A percentile compares a stretch with the other conserved stretches of the same genome.
These are phyloP conservation scores for Podosphaera xanthii DNA, from an alignment of 2,329 filamentous ascomycete genomes.

Conservation along the genomic window DNA sequence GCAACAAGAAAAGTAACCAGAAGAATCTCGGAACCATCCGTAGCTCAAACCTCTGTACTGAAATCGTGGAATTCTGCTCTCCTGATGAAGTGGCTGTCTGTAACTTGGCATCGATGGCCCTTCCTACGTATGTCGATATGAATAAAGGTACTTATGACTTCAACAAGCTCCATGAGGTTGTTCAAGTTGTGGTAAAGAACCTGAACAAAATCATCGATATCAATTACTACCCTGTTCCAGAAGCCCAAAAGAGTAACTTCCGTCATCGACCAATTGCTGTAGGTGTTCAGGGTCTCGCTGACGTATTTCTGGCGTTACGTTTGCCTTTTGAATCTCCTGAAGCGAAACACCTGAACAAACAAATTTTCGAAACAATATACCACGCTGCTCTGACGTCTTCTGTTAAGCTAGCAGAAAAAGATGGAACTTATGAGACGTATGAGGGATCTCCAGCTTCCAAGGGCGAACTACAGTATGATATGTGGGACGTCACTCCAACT, in stretches of 20 bases:
- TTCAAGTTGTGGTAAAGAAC: conserved; percentile 79
- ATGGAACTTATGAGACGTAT: conserved; percentile 76
- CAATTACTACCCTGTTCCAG: conserved; percentile 93
- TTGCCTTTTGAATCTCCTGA: conserved; percentile 93
- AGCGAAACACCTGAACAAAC: conserved; percentile 80
- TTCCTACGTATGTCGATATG: conserved; percentile 80
- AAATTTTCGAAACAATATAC: conserved; percentile 99
- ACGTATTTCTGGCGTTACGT: conserved; percentile 90
- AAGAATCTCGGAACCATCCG: conserved; percentile 98
- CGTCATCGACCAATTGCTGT: conserved; percentile 89
- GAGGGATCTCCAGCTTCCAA: conserved; percentile 84
- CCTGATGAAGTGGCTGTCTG: conserved; percentile 97
- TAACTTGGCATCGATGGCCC: conserved; percentile 84
- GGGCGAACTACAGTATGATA: conserved; percentile 91
- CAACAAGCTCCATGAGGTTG: conserved; percentile 85
- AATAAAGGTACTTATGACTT: conserved; percentile 76
- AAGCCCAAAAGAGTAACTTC: conserved; percentile 91
- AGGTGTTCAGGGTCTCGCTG: conserved; percentile 91
- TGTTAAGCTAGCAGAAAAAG: conserved; percentile 57
- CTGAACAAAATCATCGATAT: conserved; percentile 96
- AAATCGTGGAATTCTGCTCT: conserved; percentile 93
- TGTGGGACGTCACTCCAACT: conserved; percentile 88
- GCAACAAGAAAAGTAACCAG: conserved; percentile 99
- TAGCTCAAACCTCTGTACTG: conserved; percentile 96
- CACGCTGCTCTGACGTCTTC: conserved; percentile 84